These are phyloP conservation scores for Schizonepeta tenuifolia DNA, from an alignment of 257 asterid genomes.

Conservation along the genomic window DNA sequence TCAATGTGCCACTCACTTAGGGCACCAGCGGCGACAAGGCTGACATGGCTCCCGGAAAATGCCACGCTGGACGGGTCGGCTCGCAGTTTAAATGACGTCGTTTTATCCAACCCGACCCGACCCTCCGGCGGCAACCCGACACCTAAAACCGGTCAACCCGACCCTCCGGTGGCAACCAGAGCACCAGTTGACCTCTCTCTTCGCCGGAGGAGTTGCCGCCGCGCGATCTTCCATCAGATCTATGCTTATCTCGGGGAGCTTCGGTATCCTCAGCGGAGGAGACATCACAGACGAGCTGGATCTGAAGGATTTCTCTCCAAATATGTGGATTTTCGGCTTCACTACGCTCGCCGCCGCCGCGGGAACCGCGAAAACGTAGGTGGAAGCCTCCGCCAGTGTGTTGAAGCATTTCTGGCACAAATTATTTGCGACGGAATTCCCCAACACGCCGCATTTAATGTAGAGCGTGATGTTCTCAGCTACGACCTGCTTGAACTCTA, in stretches of 20 bases:
- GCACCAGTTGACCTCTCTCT: slow-evolving; percentile 76
- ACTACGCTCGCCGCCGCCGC: slow-evolving; percentile 33
- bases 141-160: slow-evolving; percentile 83
- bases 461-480: slow-evolving; percentile 69
- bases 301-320: slow-evolving; percentile 50
- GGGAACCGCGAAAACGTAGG: slow-evolving; percentile 36
- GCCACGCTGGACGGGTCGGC: no score
- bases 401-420: slow-evolving; percentile 64
- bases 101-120: no score
- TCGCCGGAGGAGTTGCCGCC: slow-evolving; percentile 35
- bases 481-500: slow-evolving; percentile 71
- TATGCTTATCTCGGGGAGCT: slow-evolving; percentile 39
- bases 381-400: slow-evolving; percentile 45
- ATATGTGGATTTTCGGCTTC: slow-evolving; percentile 24
- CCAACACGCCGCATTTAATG: slow-evolving; percentile 71
- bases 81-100: no score
- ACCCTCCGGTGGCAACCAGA: slow-evolving; percentile 80
- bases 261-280: slow-evolving; percentile 42
- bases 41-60: no score
- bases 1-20: no score
- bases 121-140: no score
- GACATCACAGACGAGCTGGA: slow-evolving; percentile 44
- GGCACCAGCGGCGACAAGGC: no score
- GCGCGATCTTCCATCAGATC: slow-evolving; percentile 49
- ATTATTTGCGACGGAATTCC: slow-evolving; percentile 58